Evolutionary conservation across 2,329 filamentous ascomycete species (phyloP).

Genomic region (Ophiostoma quercus): DNA sequence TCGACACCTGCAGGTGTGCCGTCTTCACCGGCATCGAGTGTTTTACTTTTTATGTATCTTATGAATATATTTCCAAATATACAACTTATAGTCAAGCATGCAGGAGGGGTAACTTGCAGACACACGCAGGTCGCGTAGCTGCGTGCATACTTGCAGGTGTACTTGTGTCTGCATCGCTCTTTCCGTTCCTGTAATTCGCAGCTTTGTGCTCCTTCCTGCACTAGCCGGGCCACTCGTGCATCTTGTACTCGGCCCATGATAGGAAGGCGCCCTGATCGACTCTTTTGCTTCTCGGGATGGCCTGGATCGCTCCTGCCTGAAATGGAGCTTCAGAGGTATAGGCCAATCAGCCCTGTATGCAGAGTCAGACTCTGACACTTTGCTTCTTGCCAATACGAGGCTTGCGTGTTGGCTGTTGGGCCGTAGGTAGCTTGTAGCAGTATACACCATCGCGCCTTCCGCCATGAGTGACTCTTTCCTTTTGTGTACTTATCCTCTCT

Average conservation of each 20-base stretch:
- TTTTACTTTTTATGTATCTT: background rate
- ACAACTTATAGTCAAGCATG: background rate
- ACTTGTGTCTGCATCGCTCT: conserved; percentile 1
- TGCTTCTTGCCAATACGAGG: background rate
- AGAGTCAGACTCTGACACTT: background rate
- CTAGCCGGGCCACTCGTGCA: conserved; percentile 19
- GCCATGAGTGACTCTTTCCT: background rate
- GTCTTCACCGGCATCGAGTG: background rate
- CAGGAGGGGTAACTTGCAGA: conserved; percentile 3
- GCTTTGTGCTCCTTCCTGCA: conserved; percentile 10
- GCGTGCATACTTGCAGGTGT: background rate
- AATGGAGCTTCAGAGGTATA: background rate
- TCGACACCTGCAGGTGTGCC: conserved; percentile 6
- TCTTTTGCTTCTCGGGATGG: background rate
- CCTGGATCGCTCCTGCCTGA: conserved; percentile 5
- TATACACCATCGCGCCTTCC: conserved; percentile 10
- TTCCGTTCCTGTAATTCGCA: conserved; percentile 7
- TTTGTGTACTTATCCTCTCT: background rate
- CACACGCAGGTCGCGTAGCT: background rate
- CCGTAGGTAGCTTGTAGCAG: background rate
- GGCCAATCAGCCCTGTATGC: background rate
- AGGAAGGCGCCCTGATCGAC: conserved; percentile 1
- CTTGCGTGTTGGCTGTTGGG: background rate
- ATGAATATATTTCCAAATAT: background rate
- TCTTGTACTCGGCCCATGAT: conserved; percentile 10